Conservation (phyloP, 108 stramenopile species). For the Nitzschia inconspicua region DNA sequence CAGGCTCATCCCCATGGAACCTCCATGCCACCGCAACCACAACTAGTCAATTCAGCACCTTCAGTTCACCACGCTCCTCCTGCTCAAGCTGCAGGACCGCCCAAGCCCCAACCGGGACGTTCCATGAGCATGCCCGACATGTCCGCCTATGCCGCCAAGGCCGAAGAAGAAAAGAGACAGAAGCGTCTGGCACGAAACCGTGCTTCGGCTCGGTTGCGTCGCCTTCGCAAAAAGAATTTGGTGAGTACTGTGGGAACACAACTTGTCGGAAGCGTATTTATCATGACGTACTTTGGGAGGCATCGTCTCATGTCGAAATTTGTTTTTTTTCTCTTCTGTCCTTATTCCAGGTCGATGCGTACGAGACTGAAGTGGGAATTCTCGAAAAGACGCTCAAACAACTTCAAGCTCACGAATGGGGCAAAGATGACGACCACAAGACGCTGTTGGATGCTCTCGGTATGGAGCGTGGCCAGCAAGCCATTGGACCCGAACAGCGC, state of each 20-base stretch:
- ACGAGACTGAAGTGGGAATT: slow-evolving; percentile 87
- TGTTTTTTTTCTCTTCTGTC: neutral
- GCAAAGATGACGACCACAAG: slow-evolving; percentile 49
- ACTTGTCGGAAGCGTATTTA: no score
- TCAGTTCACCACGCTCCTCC: neutral
- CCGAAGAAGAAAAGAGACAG: slow-evolving; percentile 80
- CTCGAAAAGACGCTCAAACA: slow-evolving; percentile 74
- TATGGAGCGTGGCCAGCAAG: slow-evolving; percentile 88
- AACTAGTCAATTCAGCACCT: neutral
- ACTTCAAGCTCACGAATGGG: slow-evolving; percentile 72
- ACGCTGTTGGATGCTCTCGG: slow-evolving; percentile 75
- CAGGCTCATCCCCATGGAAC: neutral
- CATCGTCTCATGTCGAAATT: neutral
- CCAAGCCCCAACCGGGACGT: slow-evolving; percentile 28
- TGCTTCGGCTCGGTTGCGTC: slow-evolving; percentile 71
- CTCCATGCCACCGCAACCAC: no score
- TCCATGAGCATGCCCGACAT: slow-evolving; percentile 75
- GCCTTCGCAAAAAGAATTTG: slow-evolving; percentile 86
- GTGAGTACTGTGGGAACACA: slow-evolving; percentile 49
- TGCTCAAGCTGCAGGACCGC: neutral
- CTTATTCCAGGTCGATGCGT: slow-evolving; percentile 63
- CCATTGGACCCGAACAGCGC: slow-evolving; percentile 56
- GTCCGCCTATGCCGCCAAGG: slow-evolving; percentile 63
- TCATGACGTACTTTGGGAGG: neutral
- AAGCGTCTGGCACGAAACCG: slow-evolving; percentile 87